Evolutionary conservation across 2,329 filamentous ascomycete species (phyloP).

Genomic region (Gnomoniopsis sp.): DNA sequence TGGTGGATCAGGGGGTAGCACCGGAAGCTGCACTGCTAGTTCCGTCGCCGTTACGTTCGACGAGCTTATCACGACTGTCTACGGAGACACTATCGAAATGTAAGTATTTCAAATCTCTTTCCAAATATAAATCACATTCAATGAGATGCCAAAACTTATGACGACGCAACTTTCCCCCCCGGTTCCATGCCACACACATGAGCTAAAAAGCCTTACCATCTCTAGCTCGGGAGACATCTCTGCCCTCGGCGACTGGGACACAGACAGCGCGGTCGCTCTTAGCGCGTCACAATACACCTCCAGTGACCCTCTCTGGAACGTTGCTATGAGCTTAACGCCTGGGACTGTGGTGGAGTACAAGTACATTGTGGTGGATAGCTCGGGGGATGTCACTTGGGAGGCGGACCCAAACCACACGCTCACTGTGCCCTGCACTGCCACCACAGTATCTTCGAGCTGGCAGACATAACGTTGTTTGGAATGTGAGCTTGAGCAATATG

Average conservation of each 20-base stretch:
- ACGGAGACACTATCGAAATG: slow-evolving; percentile 25
- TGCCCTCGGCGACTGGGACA: slow-evolving; percentile 49
- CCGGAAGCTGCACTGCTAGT: slow-evolving; percentile 7
- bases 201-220: background rate
- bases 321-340: slow-evolving; percentile 41
- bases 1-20: background rate
- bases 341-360: slow-evolving; percentile 51
- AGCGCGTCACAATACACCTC: slow-evolving; percentile 46
- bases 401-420: slow-evolving; percentile 36
- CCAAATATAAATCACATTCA: too few species aligned
- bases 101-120: slow-evolving; percentile 12
- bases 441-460: slow-evolving; percentile 28
- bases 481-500: too few species aligned
- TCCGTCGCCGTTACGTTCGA: slow-evolving; percentile 26
- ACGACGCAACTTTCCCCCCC: background rate
- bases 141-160: too few species aligned
- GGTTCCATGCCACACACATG: too few species aligned
- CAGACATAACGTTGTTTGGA: slow-evolving; percentile 19
- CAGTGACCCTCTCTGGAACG: slow-evolving; percentile 48
- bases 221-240: slow-evolving; percentile 22
- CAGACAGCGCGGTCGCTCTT: slow-evolving; percentile 40
- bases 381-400: slow-evolving; percentile 52
- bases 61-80: slow-evolving; percentile 22
- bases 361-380: slow-evolving; percentile 46
- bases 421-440: slow-evolving; percentile 23